Evolutionary conservation across 768 basidiomycete genomes (phyloP).

Genomic region (Lanmaoa rubissima): DNA sequence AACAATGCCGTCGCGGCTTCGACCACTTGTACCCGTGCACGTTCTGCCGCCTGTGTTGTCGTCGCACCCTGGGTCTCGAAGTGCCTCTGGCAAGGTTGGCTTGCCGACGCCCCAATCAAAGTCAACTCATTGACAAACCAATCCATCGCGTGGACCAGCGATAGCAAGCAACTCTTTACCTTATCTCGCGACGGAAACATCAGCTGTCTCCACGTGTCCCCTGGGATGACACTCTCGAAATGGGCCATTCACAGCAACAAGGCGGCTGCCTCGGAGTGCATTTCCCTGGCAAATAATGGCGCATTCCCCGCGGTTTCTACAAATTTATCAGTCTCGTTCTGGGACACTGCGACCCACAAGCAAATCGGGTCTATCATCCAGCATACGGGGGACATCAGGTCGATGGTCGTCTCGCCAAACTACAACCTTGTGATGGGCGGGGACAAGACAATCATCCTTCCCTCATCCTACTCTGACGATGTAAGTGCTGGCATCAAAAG

Average conservation of each 20-base stretch:
- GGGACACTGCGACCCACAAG: slow-evolving; percentile 4
- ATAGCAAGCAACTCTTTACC: neutral
- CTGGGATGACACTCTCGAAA: neutral
- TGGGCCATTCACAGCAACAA: neutral
- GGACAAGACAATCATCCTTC: slow-evolving; percentile 1
- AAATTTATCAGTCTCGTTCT: slow-evolving; percentile 1
- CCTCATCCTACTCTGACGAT: neutral
- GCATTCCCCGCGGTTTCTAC: neutral
- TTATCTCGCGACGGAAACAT: neutral
- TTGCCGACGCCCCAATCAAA: neutral
- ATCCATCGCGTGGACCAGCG: neutral
- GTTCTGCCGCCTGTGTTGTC: too few relatives aligned
- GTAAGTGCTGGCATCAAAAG: neutral
- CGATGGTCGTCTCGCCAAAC: slow-evolving; percentile 4
- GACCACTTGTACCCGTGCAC: too few relatives aligned
- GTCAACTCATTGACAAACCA: neutral
- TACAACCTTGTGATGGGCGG: slow-evolving; percentile 1
- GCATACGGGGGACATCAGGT: neutral
- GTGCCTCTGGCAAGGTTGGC: too few relatives aligned
- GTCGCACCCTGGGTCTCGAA: too few relatives aligned
- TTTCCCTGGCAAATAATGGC: neutral
- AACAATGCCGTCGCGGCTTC: too few relatives aligned
- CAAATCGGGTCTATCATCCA: neutral
- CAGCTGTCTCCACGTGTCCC: neutral
- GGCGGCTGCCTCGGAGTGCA: neutral